These are phyloP conservation scores for Stagonosporopsis vannaccii DNA, from an alignment of 2,329 filamentous ascomycete species.

Conservation along the genomic window DNA sequence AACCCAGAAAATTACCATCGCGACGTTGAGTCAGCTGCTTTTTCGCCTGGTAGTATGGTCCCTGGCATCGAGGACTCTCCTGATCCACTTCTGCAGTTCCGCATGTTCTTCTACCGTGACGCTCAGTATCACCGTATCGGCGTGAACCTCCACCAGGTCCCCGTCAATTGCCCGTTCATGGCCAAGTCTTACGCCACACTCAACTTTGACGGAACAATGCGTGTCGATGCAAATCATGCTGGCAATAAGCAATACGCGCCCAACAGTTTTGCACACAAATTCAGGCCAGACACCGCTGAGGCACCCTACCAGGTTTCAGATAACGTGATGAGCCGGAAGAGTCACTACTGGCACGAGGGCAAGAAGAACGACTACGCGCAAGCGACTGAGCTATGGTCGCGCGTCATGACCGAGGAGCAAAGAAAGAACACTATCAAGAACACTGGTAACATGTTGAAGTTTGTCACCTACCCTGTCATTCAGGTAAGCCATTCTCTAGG, in stretches of 20 bases:
- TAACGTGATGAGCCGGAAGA: constrained; percentile 60
- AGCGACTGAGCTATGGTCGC: constrained; percentile 57
- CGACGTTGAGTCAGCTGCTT: constrained; percentile 49
- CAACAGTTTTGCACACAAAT: constrained; percentile 61
- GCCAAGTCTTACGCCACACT: constrained; percentile 54
- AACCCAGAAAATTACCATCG: constrained; percentile 62
- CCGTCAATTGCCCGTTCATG: constrained; percentile 58
- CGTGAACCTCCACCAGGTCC: constrained; percentile 61
- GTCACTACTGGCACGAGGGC: constrained; percentile 63
- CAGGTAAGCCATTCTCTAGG: constrained; percentile 38
- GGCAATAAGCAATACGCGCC: constrained; percentile 61
- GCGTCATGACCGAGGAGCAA: constrained; percentile 57
- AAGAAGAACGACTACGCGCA: constrained; percentile 62
- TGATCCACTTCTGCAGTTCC: constrained; percentile 31
- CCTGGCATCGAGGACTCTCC: constrained; percentile 58
- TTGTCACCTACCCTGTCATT: constrained; percentile 55
- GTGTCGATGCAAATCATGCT: constrained; percentile 57
- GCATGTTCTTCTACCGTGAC: constrained; percentile 48
- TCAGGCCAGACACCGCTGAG: constrained; percentile 60
- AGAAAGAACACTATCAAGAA: constrained; percentile 58
- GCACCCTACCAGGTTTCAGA: constrained; percentile 59
- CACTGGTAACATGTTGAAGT: constrained; percentile 56
- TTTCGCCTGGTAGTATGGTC: constrained; percentile 60
- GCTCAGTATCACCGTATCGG: constrained; percentile 62
- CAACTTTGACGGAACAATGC: constrained; percentile 60